Percentiles rank a stretch among this genome's conserved stretches.
Evolutionary conservation across 2,329 filamentous ascomycete genomes (phyloP).

Genomic region (Phialemoniopsis sp.): DNA sequence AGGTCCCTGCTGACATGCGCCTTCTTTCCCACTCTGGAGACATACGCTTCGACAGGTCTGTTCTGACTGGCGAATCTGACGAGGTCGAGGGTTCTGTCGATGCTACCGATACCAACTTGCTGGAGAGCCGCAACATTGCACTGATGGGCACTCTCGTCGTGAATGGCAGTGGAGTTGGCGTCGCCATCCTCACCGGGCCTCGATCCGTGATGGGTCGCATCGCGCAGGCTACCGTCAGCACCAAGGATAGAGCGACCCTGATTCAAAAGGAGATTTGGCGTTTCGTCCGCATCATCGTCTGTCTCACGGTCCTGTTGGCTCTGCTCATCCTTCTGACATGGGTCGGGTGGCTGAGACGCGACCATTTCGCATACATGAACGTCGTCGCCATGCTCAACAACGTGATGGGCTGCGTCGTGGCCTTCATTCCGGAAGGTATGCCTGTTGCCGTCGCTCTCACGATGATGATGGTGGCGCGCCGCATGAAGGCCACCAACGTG

Average conservation of each 20-base stretch:
- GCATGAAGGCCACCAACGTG: conserved; percentile 37
- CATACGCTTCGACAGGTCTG: conserved; percentile 33
- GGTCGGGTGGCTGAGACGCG: conserved; percentile 31
- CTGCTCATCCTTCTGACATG: conserved; percentile 37
- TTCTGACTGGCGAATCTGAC: conserved; percentile 36
- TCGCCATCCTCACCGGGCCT: conserved; percentile 33
- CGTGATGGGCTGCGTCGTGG: conserved; percentile 16
- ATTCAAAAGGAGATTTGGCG: conserved; percentile 37
- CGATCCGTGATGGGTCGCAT: conserved; percentile 37
- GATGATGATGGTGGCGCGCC: conserved; percentile 34
- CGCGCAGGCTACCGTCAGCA: conserved; percentile 26
- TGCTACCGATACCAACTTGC: conserved; percentile 32
- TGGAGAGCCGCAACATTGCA: conserved; percentile 37
- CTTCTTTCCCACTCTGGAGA: conserved; percentile 34
- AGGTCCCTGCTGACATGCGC: conserved; percentile 43
- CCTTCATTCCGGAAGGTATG: conserved; percentile 22
- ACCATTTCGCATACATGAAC: conserved; percentile 31
- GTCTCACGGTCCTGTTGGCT: conserved; percentile 30
- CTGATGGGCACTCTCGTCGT: conserved; percentile 37
- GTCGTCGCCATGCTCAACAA: conserved; percentile 39
- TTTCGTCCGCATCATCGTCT: conserved; percentile 37
- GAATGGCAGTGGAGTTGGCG: conserved; percentile 31
- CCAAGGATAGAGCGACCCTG: conserved; percentile 30
- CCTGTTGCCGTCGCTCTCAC: conserved; percentile 22
- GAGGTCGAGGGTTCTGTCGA: conserved; percentile 34